phyloP scores from a whole-genome alignment of 495 filamentous ascomycete genomes.

The Hypoxylon lienhwacheense region DNA sequence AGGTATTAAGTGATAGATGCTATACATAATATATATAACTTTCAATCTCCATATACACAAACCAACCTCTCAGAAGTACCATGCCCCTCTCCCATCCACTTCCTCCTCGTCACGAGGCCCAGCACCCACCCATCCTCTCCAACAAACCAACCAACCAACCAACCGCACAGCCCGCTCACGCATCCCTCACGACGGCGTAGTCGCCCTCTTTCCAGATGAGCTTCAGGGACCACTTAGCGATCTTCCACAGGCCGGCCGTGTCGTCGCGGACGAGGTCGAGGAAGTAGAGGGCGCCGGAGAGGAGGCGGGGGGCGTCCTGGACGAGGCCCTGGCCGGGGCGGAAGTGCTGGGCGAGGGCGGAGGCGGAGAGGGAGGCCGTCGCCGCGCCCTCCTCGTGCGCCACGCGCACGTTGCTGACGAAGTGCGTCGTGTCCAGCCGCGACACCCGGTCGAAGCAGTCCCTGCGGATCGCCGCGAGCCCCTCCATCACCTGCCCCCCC shows the following conservation, averaged over 20 bases:
- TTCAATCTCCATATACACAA: too few species aligned
- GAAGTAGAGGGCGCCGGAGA: background rate
- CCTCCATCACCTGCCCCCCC: background rate
- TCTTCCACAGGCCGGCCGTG: background rate
- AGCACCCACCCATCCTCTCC: too few species aligned
- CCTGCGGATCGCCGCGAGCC: background rate
- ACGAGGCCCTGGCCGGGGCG: background rate
- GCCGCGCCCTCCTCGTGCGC: background rate
- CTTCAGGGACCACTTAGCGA: background rate
- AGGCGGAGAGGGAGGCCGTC: background rate
- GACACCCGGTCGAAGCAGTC: background rate
- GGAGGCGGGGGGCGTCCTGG: background rate
- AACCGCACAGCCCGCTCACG: too few species aligned
- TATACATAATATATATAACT: too few species aligned
- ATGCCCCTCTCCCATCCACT: too few species aligned
- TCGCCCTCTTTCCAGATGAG: background rate
- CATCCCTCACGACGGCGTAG: background rate
- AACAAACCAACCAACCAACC: too few species aligned
- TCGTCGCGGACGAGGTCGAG: background rate
- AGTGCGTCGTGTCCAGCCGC: background rate
- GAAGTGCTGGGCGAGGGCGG: background rate
- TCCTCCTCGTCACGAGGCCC: too few species aligned
- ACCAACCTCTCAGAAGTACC: too few species aligned
- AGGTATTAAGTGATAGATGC: too few species aligned
- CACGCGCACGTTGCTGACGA: background rate